Percentiles rank a stretch among this genome's conserved stretches.
These are phyloP conservation scores for Globisporangium orthogonon DNA, from an alignment of 352 stramenopile species.

Conservation along the genomic window DNA sequence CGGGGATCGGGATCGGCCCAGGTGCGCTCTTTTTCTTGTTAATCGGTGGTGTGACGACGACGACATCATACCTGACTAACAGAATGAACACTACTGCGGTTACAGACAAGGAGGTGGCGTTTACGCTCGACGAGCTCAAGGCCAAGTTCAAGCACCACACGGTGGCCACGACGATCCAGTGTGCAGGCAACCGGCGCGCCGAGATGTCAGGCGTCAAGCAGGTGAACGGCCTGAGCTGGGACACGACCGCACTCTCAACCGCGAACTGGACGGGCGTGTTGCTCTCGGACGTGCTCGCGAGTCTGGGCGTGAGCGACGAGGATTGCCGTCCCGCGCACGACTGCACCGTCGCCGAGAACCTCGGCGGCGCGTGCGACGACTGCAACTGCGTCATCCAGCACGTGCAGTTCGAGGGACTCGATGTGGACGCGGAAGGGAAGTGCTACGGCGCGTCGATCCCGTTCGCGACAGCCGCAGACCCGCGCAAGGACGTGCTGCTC, in stretches of 20 bases:
- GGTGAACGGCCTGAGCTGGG: conserved; percentile 23
- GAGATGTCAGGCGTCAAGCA: conserved; percentile 66
- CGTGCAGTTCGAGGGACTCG: conserved; percentile 48
- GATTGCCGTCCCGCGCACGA: conserved; percentile 9
- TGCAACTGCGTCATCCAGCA: conserved; percentile 28
- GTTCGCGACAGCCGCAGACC: conserved; percentile 83
- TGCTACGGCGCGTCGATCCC: conserved; percentile 71
- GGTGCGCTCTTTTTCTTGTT: conserved; percentile 3
- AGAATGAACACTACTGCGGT: too few species aligned
- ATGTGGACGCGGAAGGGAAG: conserved; percentile 31
- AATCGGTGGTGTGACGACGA: neutral
- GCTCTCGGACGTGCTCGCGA: conserved; percentile 81
- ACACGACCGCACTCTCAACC: conserved; percentile 76
- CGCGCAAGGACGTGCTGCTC: conserved; percentile 88
- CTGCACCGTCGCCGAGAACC: conserved; percentile 33
- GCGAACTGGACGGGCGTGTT: conserved; percentile 88
- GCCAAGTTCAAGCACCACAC: conserved; percentile 62
- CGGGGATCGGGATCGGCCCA: conserved; percentile 49
- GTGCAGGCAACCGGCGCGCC: conserved; percentile 85
- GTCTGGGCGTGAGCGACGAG: conserved; percentile 44
- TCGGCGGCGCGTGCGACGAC: conserved; percentile 45
- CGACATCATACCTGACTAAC: neutral
- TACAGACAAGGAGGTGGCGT: conserved; percentile 12
- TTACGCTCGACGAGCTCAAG: conserved; percentile 89
- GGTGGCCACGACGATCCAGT: conserved; percentile 89